phyloP scores from a whole-genome alignment of 305 asterid species.

The Solanum hybrid region DNA sequence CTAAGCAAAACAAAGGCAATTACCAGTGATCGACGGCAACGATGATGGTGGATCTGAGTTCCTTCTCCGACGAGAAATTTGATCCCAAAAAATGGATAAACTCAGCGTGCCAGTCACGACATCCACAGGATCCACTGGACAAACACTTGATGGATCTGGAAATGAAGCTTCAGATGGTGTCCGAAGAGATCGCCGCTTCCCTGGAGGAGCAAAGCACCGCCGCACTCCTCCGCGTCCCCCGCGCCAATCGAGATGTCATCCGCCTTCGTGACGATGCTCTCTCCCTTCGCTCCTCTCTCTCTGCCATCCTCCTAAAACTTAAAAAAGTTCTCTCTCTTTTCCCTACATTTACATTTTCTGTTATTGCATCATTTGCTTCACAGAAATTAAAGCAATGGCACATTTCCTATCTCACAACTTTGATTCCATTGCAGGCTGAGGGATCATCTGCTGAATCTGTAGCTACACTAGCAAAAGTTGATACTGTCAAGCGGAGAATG shows the following conservation, averaged over 20 bases:
- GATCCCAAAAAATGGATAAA: slow-evolving; percentile 97
- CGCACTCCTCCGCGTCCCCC: slow-evolving; percentile 91
- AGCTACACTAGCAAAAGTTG: slow-evolving; percentile 83
- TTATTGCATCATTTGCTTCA: neutral
- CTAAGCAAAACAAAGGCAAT: neutral
- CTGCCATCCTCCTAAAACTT: slow-evolving; percentile 66
- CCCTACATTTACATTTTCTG: neutral
- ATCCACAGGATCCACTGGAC: slow-evolving; percentile 82
- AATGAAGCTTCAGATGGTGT: slow-evolving; percentile 89
- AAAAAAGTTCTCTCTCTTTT: slow-evolving; percentile 35
- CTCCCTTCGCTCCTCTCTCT: slow-evolving; percentile 76
- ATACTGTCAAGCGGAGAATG: slow-evolving; percentile 93
- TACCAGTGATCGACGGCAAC: slow-evolving; percentile 6
- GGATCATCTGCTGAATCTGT: slow-evolving; percentile 97
- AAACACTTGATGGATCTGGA: slow-evolving; percentile 94
- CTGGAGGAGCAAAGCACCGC: slow-evolving; percentile 94
- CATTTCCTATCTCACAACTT: neutral
- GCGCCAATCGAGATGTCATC: slow-evolving; percentile 82
- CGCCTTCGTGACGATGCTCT: slow-evolving; percentile 92
- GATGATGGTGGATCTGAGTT: slow-evolving; percentile 87
- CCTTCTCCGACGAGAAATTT: slow-evolving; percentile 86
- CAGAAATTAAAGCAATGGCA: neutral
- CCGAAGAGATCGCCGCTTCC: slow-evolving; percentile 92
- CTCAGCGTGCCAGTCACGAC: slow-evolving; percentile 67
- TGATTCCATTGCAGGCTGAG: slow-evolving; percentile 55